Evolutionary conservation across 2,329 filamentous ascomycete genomes (phyloP), one percentile per base, ranked within the genome.

Genomic region (Claviceps purpurea): DNA sequence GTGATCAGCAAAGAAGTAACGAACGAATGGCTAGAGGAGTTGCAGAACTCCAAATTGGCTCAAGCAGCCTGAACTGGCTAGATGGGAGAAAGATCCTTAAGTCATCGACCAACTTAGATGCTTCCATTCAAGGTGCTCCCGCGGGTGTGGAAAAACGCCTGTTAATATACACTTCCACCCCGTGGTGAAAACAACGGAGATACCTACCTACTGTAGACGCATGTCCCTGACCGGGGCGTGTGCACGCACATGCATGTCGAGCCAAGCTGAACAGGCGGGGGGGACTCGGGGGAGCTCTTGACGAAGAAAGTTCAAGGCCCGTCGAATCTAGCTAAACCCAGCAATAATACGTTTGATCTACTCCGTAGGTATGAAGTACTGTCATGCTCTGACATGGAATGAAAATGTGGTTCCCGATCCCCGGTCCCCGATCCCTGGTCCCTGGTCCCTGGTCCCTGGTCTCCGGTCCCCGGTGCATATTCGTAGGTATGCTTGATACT

Each of bases 11-110:
- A 30, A 45, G 2, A 42, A 48, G 20, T 14, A 49, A 34, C 14
- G 2, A 51, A 51, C 37, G 52, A 51, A 26, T 47, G 52, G 42
- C 49, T 54, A 7, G 26, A 47, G 49, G 44, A 51, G 46, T 51
- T 51, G 24, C 14, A 37, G 11, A 30, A 45, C 46, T 46, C 34
- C 52, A 26, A 40, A 26, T n/a, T 18, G 38, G 46, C 46, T 54
- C 39, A 34, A 47, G 26, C 18, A 45, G 46, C 46, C 41, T 37
- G 45, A 2, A 43, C 38, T 18, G 10, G 10, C 20, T 46, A n/a
- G 7, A 18, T 34, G 7, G 14, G 30, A n/a, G 45, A 51, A 54
- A 48, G 20, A 4, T 13, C 22, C 11, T 8, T 5, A n/a, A 49
- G 2, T 18, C 5, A 14, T 6, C 41, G 18, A 20, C 26, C 26